Evolutionary conservation across 1,139 yeast genomes (phyloP), one percentile per base, ranked within the genome.

Genomic region (Scheffersomyces lignicola): DNA sequence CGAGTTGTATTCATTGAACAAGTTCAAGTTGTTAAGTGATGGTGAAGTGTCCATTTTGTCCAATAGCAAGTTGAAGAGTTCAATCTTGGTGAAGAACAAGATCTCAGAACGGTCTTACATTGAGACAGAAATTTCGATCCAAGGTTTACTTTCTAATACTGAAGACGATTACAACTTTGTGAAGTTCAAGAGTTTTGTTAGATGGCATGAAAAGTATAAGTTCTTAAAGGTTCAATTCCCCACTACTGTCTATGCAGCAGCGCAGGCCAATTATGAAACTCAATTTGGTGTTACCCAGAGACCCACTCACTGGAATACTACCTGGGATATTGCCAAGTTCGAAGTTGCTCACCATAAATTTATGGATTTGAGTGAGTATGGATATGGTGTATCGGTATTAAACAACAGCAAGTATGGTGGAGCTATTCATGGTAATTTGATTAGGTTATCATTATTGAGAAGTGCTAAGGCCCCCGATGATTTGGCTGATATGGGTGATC

Each of bases 241-340:
- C 2, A 95, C 92, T 13, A 84, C 86, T 24, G 73, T 92, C 23
- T 77, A 76, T 47, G 72, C 79, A 24, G 92, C 90, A 24, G 70
- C 56, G 38, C 61, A 53, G 25, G 97, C 96, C 2, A 78, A 79
- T 37, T 92, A 87, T 58, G 98, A 92, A 58, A 89, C 97, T 2
- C 96, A 89, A 56, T 92, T 86, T 62, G 97, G 97, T 40, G 63
- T 85, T 34, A 92, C 95, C 10, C 80, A 76, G 49, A 78, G 97
- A 48, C 95, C 97, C 31, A 92, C 97, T 0, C 97, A 90, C 58
- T 90, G 72, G 65, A 92, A 92, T 56, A 90, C 97, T 1, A 67
- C 88, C 1, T 90, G 97, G 97, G 98, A 90, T 54, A 83, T 83
- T 27, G 97, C 97, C 41, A 89, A 89, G 60, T 92, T 92, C 60